A percentile compares a stretch with the other conserved stretches of the same genome.
These are phyloP conservation scores for Leptographium lundbergii DNA, from an alignment of 2,329 filamentous ascomycete species.

Conservation along the genomic window DNA sequence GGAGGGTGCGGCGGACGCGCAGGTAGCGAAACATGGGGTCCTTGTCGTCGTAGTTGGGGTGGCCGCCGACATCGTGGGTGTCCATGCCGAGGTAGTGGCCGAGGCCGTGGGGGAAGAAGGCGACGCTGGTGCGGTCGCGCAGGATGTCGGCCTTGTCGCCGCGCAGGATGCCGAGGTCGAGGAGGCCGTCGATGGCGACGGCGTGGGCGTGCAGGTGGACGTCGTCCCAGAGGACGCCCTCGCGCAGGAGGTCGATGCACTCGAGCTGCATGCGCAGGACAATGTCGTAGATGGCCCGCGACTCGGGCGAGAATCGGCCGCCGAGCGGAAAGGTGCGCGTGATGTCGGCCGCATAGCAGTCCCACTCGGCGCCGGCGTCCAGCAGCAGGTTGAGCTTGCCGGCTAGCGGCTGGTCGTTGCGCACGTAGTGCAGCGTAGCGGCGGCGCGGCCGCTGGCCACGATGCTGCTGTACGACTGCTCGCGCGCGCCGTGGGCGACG, in stretches of 20 bases:
- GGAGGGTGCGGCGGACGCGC: slow-evolving; percentile 61
- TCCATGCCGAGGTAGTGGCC: slow-evolving; percentile 90
- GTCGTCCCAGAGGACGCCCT: slow-evolving; percentile 67
- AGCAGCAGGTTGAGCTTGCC: slow-evolving; percentile 70
- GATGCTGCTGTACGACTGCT: slow-evolving; percentile 82
- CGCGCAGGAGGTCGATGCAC: slow-evolving; percentile 59
- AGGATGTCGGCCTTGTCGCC: slow-evolving; percentile 61
- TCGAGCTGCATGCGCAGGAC: slow-evolving; percentile 80
- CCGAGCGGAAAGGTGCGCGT: slow-evolving; percentile 79
- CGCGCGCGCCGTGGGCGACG: slow-evolving; percentile 59
- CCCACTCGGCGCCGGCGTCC: slow-evolving; percentile 70
- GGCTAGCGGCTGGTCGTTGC: slow-evolving; percentile 57
- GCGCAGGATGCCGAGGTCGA: slow-evolving; percentile 62
- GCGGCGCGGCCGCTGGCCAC: slow-evolving; percentile 69
- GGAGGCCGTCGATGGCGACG: slow-evolving; percentile 68
- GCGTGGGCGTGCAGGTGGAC: slow-evolving; percentile 70
- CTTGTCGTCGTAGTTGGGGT: slow-evolving; percentile 63
- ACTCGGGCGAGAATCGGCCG: slow-evolving; percentile 57
- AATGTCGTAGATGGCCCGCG: slow-evolving; percentile 64
- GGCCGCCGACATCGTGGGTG: slow-evolving; percentile 75
- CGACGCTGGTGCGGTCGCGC: slow-evolving; percentile 64
- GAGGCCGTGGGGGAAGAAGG: slow-evolving; percentile 84
- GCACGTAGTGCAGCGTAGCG: slow-evolving; percentile 77
- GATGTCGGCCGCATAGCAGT: slow-evolving; percentile 59
- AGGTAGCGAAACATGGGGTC: slow-evolving; percentile 83